Evolutionary conservation across 2,329 filamentous ascomycete species (phyloP).

Genomic region (Aspergillus costaricaensis): DNA sequence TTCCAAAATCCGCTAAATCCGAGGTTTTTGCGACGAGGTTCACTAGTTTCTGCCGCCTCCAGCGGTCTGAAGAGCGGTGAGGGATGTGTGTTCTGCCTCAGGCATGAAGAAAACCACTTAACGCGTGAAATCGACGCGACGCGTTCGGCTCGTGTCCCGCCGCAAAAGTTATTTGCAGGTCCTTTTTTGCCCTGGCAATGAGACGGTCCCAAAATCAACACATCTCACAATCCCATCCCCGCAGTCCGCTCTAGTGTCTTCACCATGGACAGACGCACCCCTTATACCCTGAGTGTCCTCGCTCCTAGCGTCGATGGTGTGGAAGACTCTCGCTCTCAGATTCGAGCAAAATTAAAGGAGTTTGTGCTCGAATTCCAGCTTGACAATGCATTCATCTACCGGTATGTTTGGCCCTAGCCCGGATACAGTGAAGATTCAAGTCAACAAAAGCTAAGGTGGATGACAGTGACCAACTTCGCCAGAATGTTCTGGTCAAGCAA

Average conservation of each 20-base stretch:
- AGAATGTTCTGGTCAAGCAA: conserved; percentile 91
- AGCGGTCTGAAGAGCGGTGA: too few relatives aligned
- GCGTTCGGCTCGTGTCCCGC: conserved; percentile 33
- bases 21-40: too few relatives aligned
- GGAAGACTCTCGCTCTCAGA: conserved; percentile 69
- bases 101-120: conserved; percentile 39
- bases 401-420: conserved; percentile 52
- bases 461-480: conserved; percentile 83
- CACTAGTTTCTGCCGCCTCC: too few relatives aligned
- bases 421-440: conserved; percentile 25
- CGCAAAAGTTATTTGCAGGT: conserved; percentile 31
- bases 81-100: neutral
- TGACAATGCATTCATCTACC: conserved; percentile 92
- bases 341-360: conserved; percentile 78
- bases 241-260: conserved; percentile 20
- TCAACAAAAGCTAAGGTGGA: conserved; percentile 2
- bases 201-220: conserved; percentile 13
- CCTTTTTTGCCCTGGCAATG: conserved; percentile 16
- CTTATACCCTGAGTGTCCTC: conserved; percentile 82
- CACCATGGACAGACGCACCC: conserved; percentile 81
- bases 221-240: conserved; percentile 16
- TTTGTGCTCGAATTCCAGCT: conserved; percentile 94
- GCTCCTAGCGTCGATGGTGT: conserved; percentile 65
- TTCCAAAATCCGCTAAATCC: too few relatives aligned
- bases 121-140: conserved; percentile 42